phyloP scores from a whole-genome alignment of 2,329 filamentous ascomycete genomes.

The Periconia sp. region DNA sequence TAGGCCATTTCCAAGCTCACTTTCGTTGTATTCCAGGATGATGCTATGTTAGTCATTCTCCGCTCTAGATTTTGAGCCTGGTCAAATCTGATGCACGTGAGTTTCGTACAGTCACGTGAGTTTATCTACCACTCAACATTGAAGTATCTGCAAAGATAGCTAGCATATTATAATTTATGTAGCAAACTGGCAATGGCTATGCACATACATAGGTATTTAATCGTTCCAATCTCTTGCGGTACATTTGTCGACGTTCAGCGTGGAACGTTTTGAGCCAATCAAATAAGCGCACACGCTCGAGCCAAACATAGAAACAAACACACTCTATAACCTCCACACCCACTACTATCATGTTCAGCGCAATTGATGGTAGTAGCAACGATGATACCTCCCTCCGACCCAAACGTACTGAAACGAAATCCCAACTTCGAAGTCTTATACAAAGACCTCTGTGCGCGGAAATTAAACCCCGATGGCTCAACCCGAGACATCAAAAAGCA shows the following conservation, averaged over 20 bases:
- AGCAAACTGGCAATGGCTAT: no score
- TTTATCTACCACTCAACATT: no score
- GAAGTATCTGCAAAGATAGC: no score
- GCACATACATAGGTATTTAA: no score
- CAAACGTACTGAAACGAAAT: slow-evolving; percentile 40
- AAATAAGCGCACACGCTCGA: neutral
- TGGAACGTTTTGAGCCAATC: neutral
- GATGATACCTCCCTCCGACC: slow-evolving; percentile 49
- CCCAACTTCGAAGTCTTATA: slow-evolving; percentile 50
- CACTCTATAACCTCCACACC: neutral
- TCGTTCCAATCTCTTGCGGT: neutral
- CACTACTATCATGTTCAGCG: neutral
- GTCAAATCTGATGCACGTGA: no score
- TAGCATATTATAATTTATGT: no score
- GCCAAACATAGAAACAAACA: neutral
- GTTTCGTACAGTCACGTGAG: no score
- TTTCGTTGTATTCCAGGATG: no score
- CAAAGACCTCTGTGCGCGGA: slow-evolving; percentile 46
- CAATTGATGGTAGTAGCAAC: neutral
- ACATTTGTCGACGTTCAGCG: neutral
- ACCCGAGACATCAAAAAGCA: slow-evolving; percentile 46
- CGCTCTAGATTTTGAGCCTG: no score
- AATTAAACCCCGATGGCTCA: slow-evolving; percentile 48
- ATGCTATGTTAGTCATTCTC: no score
- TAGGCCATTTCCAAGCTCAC: no score